These are phyloP conservation scores for Mariannaea elegans DNA, from an alignment of 2,329 filamentous ascomycete species.

Conservation along the genomic window DNA sequence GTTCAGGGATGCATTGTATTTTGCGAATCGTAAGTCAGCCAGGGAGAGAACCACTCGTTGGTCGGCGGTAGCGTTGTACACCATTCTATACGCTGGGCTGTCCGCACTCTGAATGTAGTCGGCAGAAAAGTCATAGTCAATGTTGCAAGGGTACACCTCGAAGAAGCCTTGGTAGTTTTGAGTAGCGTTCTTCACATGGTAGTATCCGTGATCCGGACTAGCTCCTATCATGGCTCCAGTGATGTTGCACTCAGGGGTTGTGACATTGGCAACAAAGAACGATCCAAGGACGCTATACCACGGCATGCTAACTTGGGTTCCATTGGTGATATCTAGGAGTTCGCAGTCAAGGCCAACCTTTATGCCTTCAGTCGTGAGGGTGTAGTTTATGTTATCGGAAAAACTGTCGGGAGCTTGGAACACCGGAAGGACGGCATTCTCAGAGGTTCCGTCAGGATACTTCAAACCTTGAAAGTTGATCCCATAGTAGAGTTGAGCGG, in stretches of 20 bases:
- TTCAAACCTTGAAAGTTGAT: constrained; percentile 31
- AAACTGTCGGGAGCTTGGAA: constrained; percentile 18
- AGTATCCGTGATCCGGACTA: constrained; percentile 35
- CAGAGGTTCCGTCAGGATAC: constrained; percentile 27
- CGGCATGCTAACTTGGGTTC: constrained; percentile 26
- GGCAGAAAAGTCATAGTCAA: constrained; percentile 35
- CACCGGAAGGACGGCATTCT: constrained; percentile 24
- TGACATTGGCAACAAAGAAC: constrained; percentile 37
- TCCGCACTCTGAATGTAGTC: constrained; percentile 18
- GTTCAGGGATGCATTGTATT: constrained; percentile 16
- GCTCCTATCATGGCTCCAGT: constrained; percentile 36
- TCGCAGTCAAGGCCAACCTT: constrained; percentile 37
- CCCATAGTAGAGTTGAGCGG: constrained; percentile 29
- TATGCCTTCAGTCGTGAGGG: constrained; percentile 31
- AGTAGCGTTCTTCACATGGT: constrained; percentile 36
- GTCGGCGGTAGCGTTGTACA: constrained; percentile 33
- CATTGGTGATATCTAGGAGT: constrained; percentile 33
- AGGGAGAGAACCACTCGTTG: constrained; percentile 34
- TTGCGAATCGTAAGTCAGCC: constrained; percentile 30
- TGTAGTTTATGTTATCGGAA: constrained; percentile 26
- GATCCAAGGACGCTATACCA: constrained; percentile 33
- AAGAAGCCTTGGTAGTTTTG: constrained; percentile 40
- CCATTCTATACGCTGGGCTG: constrained; percentile 12
- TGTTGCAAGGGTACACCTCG: constrained; percentile 36
- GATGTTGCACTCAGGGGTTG: constrained; percentile 35